A percentile compares a stretch with the other conserved stretches of the same genome.
Evolutionary conservation across 163 green algal species (phyloP).

Genomic region (Prototheca stagnorum): DNA sequence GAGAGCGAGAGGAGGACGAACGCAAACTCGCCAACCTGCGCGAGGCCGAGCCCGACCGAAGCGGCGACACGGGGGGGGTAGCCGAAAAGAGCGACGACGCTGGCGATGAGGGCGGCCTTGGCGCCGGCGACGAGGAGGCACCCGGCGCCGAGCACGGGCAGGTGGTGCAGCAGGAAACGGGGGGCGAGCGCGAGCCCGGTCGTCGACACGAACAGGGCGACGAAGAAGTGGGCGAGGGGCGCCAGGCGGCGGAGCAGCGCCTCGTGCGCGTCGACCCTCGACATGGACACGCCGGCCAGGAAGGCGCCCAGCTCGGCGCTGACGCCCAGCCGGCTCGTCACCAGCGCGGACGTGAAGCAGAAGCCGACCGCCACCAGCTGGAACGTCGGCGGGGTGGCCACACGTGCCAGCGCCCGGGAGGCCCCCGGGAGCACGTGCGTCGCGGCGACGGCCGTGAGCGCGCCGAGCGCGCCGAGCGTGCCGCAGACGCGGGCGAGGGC

Average conservation of each 20-base stretch:
- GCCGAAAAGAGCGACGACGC: slow-evolving; percentile 52
- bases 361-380: slow-evolving; percentile 34
- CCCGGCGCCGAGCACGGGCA: slow-evolving; percentile 34
- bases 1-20: slow-evolving; percentile 73
- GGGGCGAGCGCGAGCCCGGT: slow-evolving; percentile 78
- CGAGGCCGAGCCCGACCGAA: slow-evolving; percentile 63
- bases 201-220: slow-evolving; percentile 66
- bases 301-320: slow-evolving; percentile 74
- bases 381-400: slow-evolving; percentile 24
- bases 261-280: slow-evolving; percentile 34
- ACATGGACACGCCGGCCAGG: slow-evolving; percentile 56
- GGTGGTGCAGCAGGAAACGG: slow-evolving; percentile 46
- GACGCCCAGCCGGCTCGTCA: slow-evolving; percentile 44
- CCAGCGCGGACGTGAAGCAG: slow-evolving; percentile 44
- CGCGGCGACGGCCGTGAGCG: slow-evolving; percentile 6
- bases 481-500: slow-evolving; percentile 7
- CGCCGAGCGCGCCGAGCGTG: slow-evolving; percentile 10
- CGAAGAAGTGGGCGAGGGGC: slow-evolving; percentile 40
- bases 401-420: slow-evolving; percentile 15
- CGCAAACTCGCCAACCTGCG: slow-evolving; percentile 81
- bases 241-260: slow-evolving; percentile 25
- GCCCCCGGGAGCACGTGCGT: slow-evolving; percentile 19
- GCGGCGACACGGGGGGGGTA: slow-evolving; percentile 35
- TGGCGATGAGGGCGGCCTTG: slow-evolving; percentile 35
- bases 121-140: slow-evolving; percentile 21